Percentiles rank a stretch among this genome's conserved stretches.
phyloP scores from a whole-genome alignment of 2,329 filamentous ascomycete species.

The Neonectria sp. region DNA sequence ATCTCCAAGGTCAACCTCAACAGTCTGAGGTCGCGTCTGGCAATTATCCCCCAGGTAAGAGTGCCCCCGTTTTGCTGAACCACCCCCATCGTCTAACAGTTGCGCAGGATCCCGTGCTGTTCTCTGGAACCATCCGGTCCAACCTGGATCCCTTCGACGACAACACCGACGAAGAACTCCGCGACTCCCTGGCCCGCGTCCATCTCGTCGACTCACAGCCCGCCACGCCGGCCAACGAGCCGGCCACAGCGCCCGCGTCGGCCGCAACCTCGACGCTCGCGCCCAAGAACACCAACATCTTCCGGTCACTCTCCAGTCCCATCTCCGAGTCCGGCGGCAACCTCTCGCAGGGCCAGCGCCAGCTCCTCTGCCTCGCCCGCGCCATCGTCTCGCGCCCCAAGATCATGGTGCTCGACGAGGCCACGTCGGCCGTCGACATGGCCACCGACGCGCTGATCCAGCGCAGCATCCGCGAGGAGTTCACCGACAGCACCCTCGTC shows the following conservation, averaged over 20 bases:
- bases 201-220: slow-evolving; percentile 70
- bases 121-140: slow-evolving; percentile 82
- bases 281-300: slow-evolving; percentile 74
- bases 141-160: slow-evolving; percentile 85
- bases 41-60: slow-evolving; percentile 79
- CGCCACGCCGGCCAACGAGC: slow-evolving; percentile 57
- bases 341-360: slow-evolving; percentile 82
- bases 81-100: slow-evolving; percentile 27
- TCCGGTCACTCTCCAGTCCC: slow-evolving; percentile 72
- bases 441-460: slow-evolving; percentile 82
- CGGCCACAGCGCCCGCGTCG: slow-evolving; percentile 56
- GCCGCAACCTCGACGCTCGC: slow-evolving; percentile 51
- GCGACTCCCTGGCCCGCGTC: slow-evolving; percentile 78
- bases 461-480: slow-evolving; percentile 79
- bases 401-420: slow-evolving; percentile 86
- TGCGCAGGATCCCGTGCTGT: slow-evolving; percentile 80
- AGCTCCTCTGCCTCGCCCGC: slow-evolving; percentile 81
- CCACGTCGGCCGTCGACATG: slow-evolving; percentile 85
- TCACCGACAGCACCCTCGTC: slow-evolving; percentile 76
- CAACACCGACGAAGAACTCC: slow-evolving; percentile 77
- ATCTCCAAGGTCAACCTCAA: slow-evolving; percentile 80
- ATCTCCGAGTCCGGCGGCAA: slow-evolving; percentile 83
- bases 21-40: slow-evolving; percentile 79
- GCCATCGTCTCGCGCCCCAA: slow-evolving; percentile 81
- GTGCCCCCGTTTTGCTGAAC: not conserved